Evolutionary conservation across 768 basidiomycete genomes (phyloP), one percentile per base, ranked within the genome.

Genomic region (Multifurca ochricompacta): DNA sequence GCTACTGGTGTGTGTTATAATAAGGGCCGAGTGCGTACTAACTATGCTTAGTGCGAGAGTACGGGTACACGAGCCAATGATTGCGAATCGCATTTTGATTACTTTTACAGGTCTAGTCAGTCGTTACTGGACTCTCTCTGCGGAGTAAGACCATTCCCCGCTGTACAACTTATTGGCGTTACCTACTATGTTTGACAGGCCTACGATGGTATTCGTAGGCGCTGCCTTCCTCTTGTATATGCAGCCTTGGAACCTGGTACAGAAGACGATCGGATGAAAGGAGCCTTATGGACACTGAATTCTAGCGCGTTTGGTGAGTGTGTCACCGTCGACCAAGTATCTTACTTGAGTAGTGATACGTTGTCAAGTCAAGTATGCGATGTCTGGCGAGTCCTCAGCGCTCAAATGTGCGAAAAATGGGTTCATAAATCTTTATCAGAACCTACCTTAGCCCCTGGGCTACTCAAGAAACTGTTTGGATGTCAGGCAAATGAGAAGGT

Each of bases 261-360:
- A 18, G 90, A 93, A 35, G 88, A 89, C 61, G 89, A 91, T 65
- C 77, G 86, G n/a, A 89, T 92, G 83, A 94, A 96, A 71, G 92
- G 92, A 9, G 87, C 89, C 3, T 68, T 92, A 18, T 91, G 88
- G 80, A 83, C 85, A 4, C 65, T 91, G 28, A 83, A 87, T 63
- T 72, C 75, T 8, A 72, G 81, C 9, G 73, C 74, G 4, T 82
- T 91, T 58, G 83, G 86, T 69, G 60, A 62, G 66, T 62, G 31
- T 25, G n/a, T 23, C 21, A 28, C 23, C 16, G 30, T 49, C 16
- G 16, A n/a, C 30, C 37, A 34, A 18, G n/a, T 21, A 23, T 52
- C 7, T 47, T 14, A 44, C 40, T 49, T 31, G 32, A 35, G n/a
- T 14, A 32, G 28, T 44, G 10, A 51, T 28, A 18, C 32, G n/a